Evolutionary conservation across 23 red algal genomes (phyloP).

Genomic region (Gracilaria domingensis): DNA sequence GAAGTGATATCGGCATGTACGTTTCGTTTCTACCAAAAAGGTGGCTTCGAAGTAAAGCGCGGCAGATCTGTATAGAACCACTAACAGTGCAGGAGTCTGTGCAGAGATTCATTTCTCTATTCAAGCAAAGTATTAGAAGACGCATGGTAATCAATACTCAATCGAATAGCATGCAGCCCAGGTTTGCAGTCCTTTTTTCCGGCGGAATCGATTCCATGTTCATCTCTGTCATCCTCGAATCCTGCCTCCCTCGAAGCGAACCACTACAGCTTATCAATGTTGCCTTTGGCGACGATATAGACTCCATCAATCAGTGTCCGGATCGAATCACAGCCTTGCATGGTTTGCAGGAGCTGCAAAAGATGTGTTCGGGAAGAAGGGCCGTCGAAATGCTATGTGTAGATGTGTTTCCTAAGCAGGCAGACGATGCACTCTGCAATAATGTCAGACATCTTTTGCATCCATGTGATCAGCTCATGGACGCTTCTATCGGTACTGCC

Average conservation of each 20-base stretch:
- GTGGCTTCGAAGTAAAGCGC: conserved; percentile 26
- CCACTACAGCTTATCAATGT: conserved; percentile 87
- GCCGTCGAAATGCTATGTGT: conserved; percentile 72
- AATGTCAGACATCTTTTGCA: conserved; percentile 58
- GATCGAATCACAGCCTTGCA: conserved; percentile 65
- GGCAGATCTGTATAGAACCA: too few relatives aligned
- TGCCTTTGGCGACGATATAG: conserved; percentile 54
- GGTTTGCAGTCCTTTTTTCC: conserved; percentile 90
- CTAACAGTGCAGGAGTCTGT: conserved; percentile 9
- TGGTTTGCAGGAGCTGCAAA: conserved; percentile 52
- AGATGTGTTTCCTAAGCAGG: conserved; percentile 59
- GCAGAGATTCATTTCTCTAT: conserved; percentile 27
- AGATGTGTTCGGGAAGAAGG: neutral
- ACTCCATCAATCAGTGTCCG: conserved; percentile 52
- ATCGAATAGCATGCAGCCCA: neutral
- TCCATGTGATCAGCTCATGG: conserved; percentile 86
- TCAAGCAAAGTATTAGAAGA: conserved; percentile 43
- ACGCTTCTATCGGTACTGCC: conserved; percentile 82
- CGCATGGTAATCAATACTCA: conserved; percentile 27
- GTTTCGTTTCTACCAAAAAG: conserved; percentile 49
- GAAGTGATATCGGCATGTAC: conserved; percentile 52
- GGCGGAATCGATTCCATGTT: conserved; percentile 93
- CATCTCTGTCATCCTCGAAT: conserved; percentile 66
- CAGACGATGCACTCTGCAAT: conserved; percentile 8
- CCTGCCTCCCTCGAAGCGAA: conserved; percentile 59